These are phyloP conservation scores for Coemansia erecta DNA, from an alignment of 192 early-diverging fungal species.

Conservation along the genomic window DNA sequence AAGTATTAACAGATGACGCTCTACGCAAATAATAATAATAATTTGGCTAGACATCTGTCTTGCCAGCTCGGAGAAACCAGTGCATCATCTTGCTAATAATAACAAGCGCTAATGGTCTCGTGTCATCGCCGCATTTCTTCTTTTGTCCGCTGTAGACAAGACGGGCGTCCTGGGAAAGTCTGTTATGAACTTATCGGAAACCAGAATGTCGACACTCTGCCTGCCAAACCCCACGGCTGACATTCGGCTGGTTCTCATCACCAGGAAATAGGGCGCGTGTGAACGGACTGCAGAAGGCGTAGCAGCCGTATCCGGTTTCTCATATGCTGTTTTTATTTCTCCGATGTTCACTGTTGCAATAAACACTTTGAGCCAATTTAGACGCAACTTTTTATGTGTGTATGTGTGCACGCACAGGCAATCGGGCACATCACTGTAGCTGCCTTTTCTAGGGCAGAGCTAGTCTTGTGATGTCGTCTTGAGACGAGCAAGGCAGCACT, in stretches of 20 bases:
- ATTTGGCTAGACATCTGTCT: too few relatives aligned
- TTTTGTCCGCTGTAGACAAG: constrained; percentile 22
- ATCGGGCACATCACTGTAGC: too few relatives aligned
- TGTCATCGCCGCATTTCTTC: not conserved
- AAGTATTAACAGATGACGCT: constrained; percentile 7
- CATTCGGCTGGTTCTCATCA: constrained; percentile 43
- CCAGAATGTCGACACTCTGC: constrained; percentile 34
- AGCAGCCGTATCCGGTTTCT: too few relatives aligned
- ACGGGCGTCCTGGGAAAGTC: constrained; percentile 42
- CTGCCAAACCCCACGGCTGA: constrained; percentile 31
- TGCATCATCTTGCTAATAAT: not conserved
- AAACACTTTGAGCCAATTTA: too few relatives aligned
- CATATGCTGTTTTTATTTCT: too few relatives aligned
- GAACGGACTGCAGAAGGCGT: not conserved
- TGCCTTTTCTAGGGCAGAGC: too few relatives aligned
- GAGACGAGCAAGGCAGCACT: too few relatives aligned
- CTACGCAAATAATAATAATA: too few relatives aligned
- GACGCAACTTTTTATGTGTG: too few relatives aligned
- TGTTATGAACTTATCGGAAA: constrained; percentile 38
- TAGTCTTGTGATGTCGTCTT: too few relatives aligned
- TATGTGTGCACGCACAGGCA: too few relatives aligned
- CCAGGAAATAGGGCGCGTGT: constrained; percentile 30
- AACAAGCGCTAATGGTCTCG: not conserved
- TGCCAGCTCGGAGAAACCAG: not conserved
- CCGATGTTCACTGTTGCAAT: too few relatives aligned